phyloP scores from a whole-genome alignment of 2,329 filamentous ascomycete genomes.

The Diplodia sapinea region DNA sequence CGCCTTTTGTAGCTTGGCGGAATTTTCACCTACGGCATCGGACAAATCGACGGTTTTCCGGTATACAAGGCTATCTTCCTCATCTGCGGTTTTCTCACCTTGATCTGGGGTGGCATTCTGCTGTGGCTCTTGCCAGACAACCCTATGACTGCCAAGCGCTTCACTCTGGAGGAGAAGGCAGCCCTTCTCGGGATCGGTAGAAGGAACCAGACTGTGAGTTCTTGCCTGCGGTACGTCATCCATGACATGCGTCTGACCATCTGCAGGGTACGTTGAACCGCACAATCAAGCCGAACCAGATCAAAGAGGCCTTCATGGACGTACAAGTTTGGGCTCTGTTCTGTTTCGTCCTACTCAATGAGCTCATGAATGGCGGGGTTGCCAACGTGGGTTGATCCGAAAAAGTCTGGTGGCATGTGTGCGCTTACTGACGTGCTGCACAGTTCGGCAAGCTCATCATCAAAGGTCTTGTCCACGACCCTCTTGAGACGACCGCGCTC shows the following conservation, averaged over 20 bases:
- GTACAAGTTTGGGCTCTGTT: constrained; percentile 55
- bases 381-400: constrained; percentile 47
- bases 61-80: constrained; percentile 56
- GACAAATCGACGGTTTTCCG: constrained; percentile 50
- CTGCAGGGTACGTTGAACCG: constrained; percentile 53
- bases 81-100: constrained; percentile 53
- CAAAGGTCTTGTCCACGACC: constrained; percentile 54
- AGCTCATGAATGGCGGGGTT: constrained; percentile 60
- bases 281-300: constrained; percentile 56
- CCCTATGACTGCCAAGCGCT: constrained; percentile 51
- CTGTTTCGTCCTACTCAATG: constrained; percentile 58
- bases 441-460: constrained; percentile 62
- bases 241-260: neutral
- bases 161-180: constrained; percentile 53
- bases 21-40: constrained; percentile 49
- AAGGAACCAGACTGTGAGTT: constrained; percentile 44
- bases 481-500: constrained; percentile 57
- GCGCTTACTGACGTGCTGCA: neutral
- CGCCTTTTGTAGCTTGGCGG: constrained; percentile 37
- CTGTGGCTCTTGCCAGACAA: constrained; percentile 52
- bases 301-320: constrained; percentile 55
- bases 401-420: neutral
- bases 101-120: constrained; percentile 52
- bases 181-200: constrained; percentile 50
- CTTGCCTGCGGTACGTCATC: neutral